These are phyloP conservation scores for Saccharomycopsis capsularis DNA, from an alignment of 805 yeast genomes.

Conservation along the genomic window DNA sequence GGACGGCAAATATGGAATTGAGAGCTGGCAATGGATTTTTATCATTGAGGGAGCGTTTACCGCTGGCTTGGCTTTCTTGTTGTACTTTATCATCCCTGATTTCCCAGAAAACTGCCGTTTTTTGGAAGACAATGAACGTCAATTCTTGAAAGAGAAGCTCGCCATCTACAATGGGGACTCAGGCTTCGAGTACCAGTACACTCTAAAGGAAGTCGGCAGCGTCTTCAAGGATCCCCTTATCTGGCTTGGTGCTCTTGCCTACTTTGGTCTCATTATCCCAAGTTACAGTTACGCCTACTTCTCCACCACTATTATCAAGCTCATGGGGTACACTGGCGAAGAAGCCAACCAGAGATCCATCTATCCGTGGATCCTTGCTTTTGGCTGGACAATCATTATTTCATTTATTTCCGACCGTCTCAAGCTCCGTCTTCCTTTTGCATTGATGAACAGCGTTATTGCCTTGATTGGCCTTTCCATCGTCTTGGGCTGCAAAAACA, in stretches of 20 bases:
- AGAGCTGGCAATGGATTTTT: slow-evolving; percentile 47
- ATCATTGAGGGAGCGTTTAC: slow-evolving; percentile 41
- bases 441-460: slow-evolving; percentile 28
- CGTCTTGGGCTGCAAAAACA: slow-evolving; percentile 38
- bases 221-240: slow-evolving; percentile 56
- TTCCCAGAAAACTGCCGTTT: slow-evolving; percentile 65
- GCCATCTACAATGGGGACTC: slow-evolving; percentile 46
- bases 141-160: slow-evolving; percentile 51
- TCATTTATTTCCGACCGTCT: slow-evolving; percentile 57
- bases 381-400: slow-evolving; percentile 54
- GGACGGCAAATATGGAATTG: slow-evolving; percentile 35
- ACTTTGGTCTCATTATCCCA: slow-evolving; percentile 61
- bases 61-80: slow-evolving; percentile 28
- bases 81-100: slow-evolving; percentile 51
- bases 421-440: slow-evolving; percentile 40
- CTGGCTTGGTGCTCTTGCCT: slow-evolving; percentile 51
- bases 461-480: slow-evolving; percentile 51
- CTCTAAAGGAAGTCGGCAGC: slow-evolving; percentile 36
- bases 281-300: slow-evolving; percentile 71
- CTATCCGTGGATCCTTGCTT: slow-evolving; percentile 78
- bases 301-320: slow-evolving; percentile 57
- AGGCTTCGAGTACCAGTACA: slow-evolving; percentile 42
- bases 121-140: slow-evolving; percentile 43
- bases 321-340: slow-evolving; percentile 60
- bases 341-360: slow-evolving; percentile 75